Evolutionary conservation across 352 stramenopile species (phyloP).

Genomic region (Pythium utonaiense): DNA sequence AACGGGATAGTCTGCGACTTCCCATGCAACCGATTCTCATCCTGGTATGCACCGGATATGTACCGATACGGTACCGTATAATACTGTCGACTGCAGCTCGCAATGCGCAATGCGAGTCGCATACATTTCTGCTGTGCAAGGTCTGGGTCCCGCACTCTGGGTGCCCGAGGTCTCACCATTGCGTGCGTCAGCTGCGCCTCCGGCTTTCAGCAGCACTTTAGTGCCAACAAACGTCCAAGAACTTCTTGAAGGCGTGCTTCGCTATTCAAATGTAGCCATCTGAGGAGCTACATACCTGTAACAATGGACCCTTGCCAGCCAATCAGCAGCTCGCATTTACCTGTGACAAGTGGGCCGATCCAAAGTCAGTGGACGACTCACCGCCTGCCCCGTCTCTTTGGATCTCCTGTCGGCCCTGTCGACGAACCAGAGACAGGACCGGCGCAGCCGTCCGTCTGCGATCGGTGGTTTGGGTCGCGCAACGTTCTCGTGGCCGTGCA

Average conservation of each 20-base stretch:
- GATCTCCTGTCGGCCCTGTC: constrained; percentile 7
- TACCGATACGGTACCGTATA: too few species aligned
- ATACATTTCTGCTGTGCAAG: too few species aligned
- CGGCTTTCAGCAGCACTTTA: constrained; percentile 2
- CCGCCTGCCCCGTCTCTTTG: not conserved
- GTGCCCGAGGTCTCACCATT: not conserved
- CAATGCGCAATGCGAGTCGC: too few species aligned
- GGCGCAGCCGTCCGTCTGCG: not conserved
- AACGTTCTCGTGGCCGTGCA: not conserved
- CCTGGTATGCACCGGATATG: too few species aligned
- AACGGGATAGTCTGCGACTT: too few species aligned
- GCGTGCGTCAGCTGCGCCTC: constrained; percentile 7
- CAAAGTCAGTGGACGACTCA: not conserved
- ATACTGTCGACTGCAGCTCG: too few species aligned
- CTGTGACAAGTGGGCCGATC: constrained; percentile 4
- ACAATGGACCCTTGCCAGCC: not conserved
- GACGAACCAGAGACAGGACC: constrained; percentile 2
- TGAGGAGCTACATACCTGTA: not conserved
- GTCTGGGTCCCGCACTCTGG: too few species aligned
- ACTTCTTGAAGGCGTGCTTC: too few species aligned
- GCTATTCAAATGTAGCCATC: constrained; percentile 10
- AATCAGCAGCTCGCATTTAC: not conserved
- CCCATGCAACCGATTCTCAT: too few species aligned
- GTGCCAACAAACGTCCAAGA: too few species aligned
- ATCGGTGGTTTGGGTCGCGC: too few species aligned